Base-by-base conservation (phyloP, 73 alveolate species). In the Blepharisma japonicum region DNA sequence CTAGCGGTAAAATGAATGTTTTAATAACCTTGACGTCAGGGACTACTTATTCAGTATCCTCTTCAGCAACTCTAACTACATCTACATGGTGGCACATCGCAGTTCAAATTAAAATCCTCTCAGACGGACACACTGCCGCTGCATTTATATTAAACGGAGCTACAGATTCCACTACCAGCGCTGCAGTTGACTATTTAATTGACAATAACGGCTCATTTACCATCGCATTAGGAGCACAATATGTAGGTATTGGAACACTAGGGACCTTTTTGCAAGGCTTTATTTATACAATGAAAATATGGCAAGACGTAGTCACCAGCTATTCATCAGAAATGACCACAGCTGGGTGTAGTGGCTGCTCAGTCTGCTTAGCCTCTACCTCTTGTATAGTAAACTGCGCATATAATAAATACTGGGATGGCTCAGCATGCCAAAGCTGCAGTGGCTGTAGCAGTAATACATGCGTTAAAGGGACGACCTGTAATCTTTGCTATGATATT, bases 101-200 rank as follows among this genome's bases (percentile, higher is more conserved):
- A 20, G 38, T 25, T 2, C 11, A 8, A 61, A 25, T 61, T 9
- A 25, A 0, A 14, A 61, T 61, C 5, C 18, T 18, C 14, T 61
- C 74, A 61, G 38, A 14, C 38, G 50, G 47, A 0, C 0, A 20
- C 14, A 61, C 74, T 18, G 18, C 23, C 0, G 74, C 23, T 9
- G 23, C 74, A 20, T 61, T 61, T 61, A 18, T 39, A 20, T 14
- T 61, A 20, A 61, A 61, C 5, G 74, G 74, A 0, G 74, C 23
- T 20, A 18, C 50, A 14, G 74, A 61, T 4, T 0, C 74, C 39
- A 14, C 74, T 20, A 3, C 2, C 2, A 20, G 2, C 23, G n/a
- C 23, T 2, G 74, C 47, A 14, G 49, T 18, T 18, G 74, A 61
- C 46, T 61, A 61, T 25, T 61, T 61, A 1, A 61, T 18, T 8